Base-by-base conservation (phyloP, 2,329 filamentous ascomycete genomes). In the Amesomyces nigricolor region DNA sequence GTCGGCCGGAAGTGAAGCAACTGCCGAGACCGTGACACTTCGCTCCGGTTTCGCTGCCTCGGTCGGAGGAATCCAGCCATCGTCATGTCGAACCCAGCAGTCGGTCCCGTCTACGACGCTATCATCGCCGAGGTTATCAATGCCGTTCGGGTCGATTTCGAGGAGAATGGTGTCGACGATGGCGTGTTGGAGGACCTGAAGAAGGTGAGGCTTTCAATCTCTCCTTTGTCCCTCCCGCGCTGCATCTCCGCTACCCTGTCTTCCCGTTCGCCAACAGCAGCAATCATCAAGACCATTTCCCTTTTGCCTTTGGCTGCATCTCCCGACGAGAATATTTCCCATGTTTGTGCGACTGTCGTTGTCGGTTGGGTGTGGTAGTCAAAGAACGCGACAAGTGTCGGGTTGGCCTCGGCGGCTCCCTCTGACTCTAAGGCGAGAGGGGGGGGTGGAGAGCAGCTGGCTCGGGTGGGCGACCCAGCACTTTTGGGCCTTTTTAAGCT, bases 91-190 rank as follows among this genome's bases (percentile, higher is more conserved):
- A 83, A 84, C 70, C 66, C 71, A 46, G 72, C 74, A 14, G 81
- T 84, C 76, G 94, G 94, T 67, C 75, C 76, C 63, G 86, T 97
- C 67, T 99, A 96, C 73, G 78, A 85, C 72, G 76, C 79, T 66
- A 85, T 88, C 71, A 88, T 88, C 68, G 78, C 86, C 60, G 89
- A 94, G 75, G 91, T 99, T 70, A 89, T 97, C 72, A 87, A 92
- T 65, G 87, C 88, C 63, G 96, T 92, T 67, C 83, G 89, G 68
- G 88, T 92, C 68, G 94, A 97, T 73, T 97, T 99, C 70, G 94
- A 99, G 72, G 94, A 99, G 75, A 90, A 87, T 65, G 94, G 94
- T 66, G 87, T 97, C 62, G 90, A 95, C 66, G 87, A 92, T 71
- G 78, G 82, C 64, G 92, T 92, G 50, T 76, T 99, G 66, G 84